A percentile compares a stretch with the other conserved stretches of the same genome.
These are phyloP conservation scores for Boletus sp. DNA, from an alignment of 768 basidiomycete species.

Conservation along the genomic window DNA sequence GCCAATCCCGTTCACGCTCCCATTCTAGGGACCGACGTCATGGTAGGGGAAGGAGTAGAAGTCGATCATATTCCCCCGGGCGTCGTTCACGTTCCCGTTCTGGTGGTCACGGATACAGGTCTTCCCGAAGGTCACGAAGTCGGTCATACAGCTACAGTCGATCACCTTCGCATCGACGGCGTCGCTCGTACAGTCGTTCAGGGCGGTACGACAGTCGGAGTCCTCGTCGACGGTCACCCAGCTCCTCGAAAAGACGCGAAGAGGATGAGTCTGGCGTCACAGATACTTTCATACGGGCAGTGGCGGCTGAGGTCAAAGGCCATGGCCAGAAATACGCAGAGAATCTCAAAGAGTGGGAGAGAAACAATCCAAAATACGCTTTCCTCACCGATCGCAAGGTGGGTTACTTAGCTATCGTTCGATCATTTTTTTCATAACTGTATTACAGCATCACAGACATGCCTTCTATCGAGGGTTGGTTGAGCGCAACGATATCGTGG, in stretches of 20 bases:
- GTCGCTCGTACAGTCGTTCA: slow-evolving; percentile 51
- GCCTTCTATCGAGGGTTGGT: slow-evolving; percentile 70
- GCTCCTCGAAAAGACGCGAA: slow-evolving; percentile 36
- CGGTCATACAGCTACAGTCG: slow-evolving; percentile 33
- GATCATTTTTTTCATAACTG: slow-evolving; percentile 1
- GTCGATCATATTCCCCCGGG: slow-evolving; percentile 24
- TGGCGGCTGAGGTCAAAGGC: slow-evolving; percentile 80
- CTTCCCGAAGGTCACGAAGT: slow-evolving; percentile 26
- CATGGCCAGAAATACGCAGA: slow-evolving; percentile 79
- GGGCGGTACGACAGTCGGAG: slow-evolving; percentile 45
- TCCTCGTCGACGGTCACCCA: slow-evolving; percentile 42
- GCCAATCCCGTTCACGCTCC: slow-evolving; percentile 35
- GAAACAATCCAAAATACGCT: slow-evolving; percentile 75
- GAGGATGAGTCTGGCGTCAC: slow-evolving; percentile 63
- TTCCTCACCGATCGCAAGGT: slow-evolving; percentile 68
- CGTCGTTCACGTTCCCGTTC: slow-evolving; percentile 34
- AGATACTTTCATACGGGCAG: slow-evolving; percentile 82
- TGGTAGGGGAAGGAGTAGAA: slow-evolving; percentile 24
- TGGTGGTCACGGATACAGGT: slow-evolving; percentile 26
- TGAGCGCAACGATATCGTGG: slow-evolving; percentile 50
- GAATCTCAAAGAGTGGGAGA: slow-evolving; percentile 71
- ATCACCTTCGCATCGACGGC: slow-evolving; percentile 39
- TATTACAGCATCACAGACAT: slow-evolving; percentile 63
- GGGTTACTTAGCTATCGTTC: slow-evolving; percentile 10
- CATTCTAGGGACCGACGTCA: slow-evolving; percentile 31